Evolutionary conservation across 805 yeast species (phyloP).

Genomic region (Osmozyma mogii): DNA sequence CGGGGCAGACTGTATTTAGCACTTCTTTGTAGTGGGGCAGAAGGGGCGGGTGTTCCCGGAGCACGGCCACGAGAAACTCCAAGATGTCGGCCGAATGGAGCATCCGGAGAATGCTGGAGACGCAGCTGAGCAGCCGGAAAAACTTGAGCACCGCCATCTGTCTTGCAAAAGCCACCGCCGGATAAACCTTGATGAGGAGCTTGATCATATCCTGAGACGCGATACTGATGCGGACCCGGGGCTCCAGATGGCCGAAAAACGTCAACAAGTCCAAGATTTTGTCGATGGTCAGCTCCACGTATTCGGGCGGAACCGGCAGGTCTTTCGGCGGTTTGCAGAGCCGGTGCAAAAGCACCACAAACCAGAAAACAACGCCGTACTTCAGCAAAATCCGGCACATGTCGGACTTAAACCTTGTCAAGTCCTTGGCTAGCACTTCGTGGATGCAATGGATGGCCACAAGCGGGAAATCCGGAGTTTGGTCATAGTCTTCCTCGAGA

Average conservation of each 20-base stretch:
- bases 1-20: slow-evolving; percentile 39
- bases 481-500: slow-evolving; percentile 38
- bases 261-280: slow-evolving; percentile 31
- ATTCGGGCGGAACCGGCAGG: slow-evolving; percentile 1
- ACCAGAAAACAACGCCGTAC: slow-evolving; percentile 37
- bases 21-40: slow-evolving; percentile 28
- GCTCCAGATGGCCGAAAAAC: slow-evolving; percentile 39
- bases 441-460: slow-evolving; percentile 31
- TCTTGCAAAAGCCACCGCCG: slow-evolving; percentile 21
- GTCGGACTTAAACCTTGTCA: slow-evolving; percentile 33
- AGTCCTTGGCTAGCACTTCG: slow-evolving; percentile 25
- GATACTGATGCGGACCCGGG: slow-evolving; percentile 32
- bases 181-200: slow-evolving; percentile 31
- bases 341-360: slow-evolving; percentile 31
- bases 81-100: slow-evolving; percentile 34
- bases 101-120: slow-evolving; percentile 23
- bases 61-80: slow-evolving; percentile 32
- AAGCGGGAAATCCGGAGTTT: slow-evolving; percentile 29
- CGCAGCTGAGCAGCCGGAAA: slow-evolving; percentile 33
- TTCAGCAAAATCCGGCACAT: slow-evolving; percentile 35
- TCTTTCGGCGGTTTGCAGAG: slow-evolving; percentile 13
- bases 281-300: slow-evolving; percentile 14
- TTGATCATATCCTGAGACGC: slow-evolving; percentile 34
- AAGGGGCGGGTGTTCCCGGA: slow-evolving; percentile 21
- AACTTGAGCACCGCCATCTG: slow-evolving; percentile 38